Conservation (phyloP, 495 filamentous ascomycete genomes). For the Gamarada debralockiae region DNA sequence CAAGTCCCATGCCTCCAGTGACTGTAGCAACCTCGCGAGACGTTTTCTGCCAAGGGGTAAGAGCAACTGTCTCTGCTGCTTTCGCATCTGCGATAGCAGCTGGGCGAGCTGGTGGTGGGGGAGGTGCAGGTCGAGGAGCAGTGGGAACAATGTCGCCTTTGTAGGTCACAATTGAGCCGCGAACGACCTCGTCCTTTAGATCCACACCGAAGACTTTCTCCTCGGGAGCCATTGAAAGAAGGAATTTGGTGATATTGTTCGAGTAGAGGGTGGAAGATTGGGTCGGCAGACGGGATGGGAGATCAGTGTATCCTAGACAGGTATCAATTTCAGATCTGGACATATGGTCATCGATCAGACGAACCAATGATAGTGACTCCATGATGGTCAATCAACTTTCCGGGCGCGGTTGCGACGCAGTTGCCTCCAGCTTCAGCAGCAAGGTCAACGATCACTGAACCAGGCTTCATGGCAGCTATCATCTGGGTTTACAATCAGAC, state of each 20-base stretch:
- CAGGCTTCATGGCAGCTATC: constrained; percentile 76
- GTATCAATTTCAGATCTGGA: not conserved
- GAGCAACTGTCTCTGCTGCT: constrained; percentile 52
- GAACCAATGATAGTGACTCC: constrained; percentile 76
- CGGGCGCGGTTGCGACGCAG: constrained; percentile 69
- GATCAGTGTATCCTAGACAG: constrained; percentile 66
- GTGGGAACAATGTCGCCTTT: constrained; percentile 70
- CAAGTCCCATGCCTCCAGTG: constrained; percentile 68
- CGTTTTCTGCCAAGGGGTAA: constrained; percentile 75
- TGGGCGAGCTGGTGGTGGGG: constrained; percentile 50
- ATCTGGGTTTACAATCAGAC: constrained; percentile 37
- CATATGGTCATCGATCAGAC: constrained; percentile 12
- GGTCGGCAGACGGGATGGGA: constrained; percentile 74
- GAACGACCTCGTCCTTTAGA: constrained; percentile 73
- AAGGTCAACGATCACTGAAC: constrained; percentile 76
- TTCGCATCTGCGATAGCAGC: constrained; percentile 42
- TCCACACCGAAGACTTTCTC: constrained; percentile 73
- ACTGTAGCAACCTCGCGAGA: constrained; percentile 65
- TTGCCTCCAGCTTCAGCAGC: constrained; percentile 80
- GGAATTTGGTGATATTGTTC: constrained; percentile 81
- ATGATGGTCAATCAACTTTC: constrained; percentile 61
- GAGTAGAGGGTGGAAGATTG: constrained; percentile 81
- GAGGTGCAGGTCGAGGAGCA: constrained; percentile 66
- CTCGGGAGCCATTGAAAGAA: constrained; percentile 71
- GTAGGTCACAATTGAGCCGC: constrained; percentile 71